These are phyloP conservation scores for Mortierella sp. DNA, from an alignment of 371 early-diverging fungal genomes.

Conservation along the genomic window DNA sequence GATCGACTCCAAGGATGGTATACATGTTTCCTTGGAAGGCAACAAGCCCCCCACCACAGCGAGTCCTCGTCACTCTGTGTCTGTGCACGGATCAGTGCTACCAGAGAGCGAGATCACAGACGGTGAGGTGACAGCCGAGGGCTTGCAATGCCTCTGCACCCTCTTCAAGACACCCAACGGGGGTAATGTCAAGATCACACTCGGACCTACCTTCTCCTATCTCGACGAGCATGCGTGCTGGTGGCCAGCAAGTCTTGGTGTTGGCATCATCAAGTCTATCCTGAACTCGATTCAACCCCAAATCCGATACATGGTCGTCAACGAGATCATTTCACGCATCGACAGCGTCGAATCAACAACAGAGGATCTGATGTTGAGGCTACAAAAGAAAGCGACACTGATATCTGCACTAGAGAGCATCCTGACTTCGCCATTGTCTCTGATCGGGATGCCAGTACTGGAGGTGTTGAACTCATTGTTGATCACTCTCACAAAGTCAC, in stretches of 20 bases:
- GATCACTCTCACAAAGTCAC: slow-evolving; percentile 62
- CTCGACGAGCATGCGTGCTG: slow-evolving; percentile 69
- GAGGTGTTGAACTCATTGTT: slow-evolving; percentile 85
- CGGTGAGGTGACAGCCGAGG: slow-evolving; percentile 54
- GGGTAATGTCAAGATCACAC: slow-evolving; percentile 58
- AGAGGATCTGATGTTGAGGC: slow-evolving; percentile 38
- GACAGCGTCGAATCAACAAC: slow-evolving; percentile 51
- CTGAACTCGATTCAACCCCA: slow-evolving; percentile 71
- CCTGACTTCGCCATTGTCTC: slow-evolving; percentile 63
- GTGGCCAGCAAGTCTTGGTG: slow-evolving; percentile 65
- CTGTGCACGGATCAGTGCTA: slow-evolving; percentile 19
- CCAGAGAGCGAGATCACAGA: slow-evolving; percentile 48
- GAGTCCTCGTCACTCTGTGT: slow-evolving; percentile 39
- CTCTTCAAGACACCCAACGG: slow-evolving; percentile 64
- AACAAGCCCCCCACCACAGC: not conserved
- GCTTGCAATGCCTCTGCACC: slow-evolving; percentile 58
- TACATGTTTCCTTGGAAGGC: slow-evolving; percentile 26
- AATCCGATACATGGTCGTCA: slow-evolving; percentile 74
- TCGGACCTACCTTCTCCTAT: slow-evolving; percentile 60
- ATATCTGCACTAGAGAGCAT: slow-evolving; percentile 68
- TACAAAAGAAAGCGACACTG: slow-evolving; percentile 65
- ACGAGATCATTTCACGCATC: slow-evolving; percentile 70
- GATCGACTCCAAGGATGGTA: slow-evolving; percentile 34
- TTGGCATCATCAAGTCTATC: slow-evolving; percentile 67
- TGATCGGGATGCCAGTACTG: slow-evolving; percentile 83